Evolutionary conservation across 2,329 filamentous ascomycete genomes (phyloP).

Genomic region (Corinectria fuckeliana): DNA sequence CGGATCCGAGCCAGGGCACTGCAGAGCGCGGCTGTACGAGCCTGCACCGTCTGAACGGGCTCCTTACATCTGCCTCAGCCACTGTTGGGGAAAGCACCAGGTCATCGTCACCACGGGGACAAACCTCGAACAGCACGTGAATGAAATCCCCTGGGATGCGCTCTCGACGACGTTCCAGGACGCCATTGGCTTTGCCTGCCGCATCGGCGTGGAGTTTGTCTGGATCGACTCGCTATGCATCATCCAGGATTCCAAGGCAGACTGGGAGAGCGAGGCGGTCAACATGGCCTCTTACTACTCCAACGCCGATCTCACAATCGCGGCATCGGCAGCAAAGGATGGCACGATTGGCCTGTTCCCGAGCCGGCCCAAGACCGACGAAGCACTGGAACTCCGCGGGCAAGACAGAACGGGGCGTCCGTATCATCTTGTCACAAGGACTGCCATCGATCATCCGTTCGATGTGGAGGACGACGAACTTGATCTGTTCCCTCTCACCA

Average conservation of each 20-base stretch:
- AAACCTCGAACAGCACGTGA: conserved; percentile 9
- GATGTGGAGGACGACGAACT: conserved; percentile 11
- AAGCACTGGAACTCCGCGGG: conserved; percentile 16
- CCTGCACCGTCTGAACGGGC: background rate
- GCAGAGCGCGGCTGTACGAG: conserved; percentile 9
- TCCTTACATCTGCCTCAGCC: conserved; percentile 27
- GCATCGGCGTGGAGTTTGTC: conserved; percentile 21
- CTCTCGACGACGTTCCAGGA: conserved; percentile 25
- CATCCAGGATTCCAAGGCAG: conserved; percentile 25
- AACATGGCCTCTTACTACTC: conserved; percentile 29
- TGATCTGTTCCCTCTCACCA: conserved; percentile 17
- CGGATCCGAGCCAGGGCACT: conserved; percentile 8
- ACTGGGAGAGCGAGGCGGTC: conserved; percentile 28
- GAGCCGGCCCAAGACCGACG: background rate
- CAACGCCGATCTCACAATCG: conserved; percentile 26
- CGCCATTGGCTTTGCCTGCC: conserved; percentile 12
- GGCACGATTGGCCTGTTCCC: conserved; percentile 18
- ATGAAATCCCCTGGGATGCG: conserved; percentile 17
- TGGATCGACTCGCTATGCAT: conserved; percentile 35
- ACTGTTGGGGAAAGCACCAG: conserved; percentile 42
- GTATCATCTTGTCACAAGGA: conserved; percentile 16
- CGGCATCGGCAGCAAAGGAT: conserved; percentile 22
- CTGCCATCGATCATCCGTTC: conserved; percentile 20
- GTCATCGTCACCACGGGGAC: conserved; percentile 38
- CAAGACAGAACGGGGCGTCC: background rate